These are phyloP conservation scores for Pouteria campechiana DNA, from an alignment of 179 eudicot species.

Conservation along the genomic window DNA sequence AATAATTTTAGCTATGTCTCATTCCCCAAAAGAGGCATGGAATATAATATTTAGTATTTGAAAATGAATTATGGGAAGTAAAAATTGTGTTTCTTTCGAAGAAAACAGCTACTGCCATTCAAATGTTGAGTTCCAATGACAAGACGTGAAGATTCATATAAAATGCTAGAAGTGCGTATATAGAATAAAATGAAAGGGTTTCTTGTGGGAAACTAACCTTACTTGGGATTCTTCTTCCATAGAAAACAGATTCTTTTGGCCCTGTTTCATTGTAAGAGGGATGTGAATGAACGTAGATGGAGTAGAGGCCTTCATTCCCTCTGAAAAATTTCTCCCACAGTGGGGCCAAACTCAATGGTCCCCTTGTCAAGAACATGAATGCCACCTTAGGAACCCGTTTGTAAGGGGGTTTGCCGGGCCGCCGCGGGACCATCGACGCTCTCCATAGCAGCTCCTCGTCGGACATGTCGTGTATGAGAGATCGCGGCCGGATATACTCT, in stretches of 20 bases:
- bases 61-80: too few relatives aligned
- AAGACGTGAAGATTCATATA: neutral
- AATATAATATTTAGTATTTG: too few relatives aligned
- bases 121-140: neutral
- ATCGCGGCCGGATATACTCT: constrained; percentile 5
- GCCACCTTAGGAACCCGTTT: constrained; percentile 17
- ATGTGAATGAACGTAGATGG: constrained; percentile 28
- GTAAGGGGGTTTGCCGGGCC: constrained; percentile 1
- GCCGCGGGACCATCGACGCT: constrained; percentile 33
- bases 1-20: too few relatives aligned
- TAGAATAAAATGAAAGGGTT: neutral
- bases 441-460: constrained; percentile 49
- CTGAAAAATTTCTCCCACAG: constrained; percentile 33
- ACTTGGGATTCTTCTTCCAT: constrained; percentile 28
- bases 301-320: constrained; percentile 21
- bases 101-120: too few relatives aligned
- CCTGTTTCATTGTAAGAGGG: constrained; percentile 22
- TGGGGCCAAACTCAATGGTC: constrained; percentile 24
- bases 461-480: constrained; percentile 33
- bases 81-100: too few relatives aligned
- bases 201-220: constrained; percentile 21
- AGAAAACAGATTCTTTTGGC: constrained; percentile 17
- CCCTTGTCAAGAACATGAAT: constrained; percentile 34
- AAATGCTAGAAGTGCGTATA: neutral
- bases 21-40: too few relatives aligned